Base-by-base conservation (phyloP, 345 rosid species). In the Eucalyptus polybractea region DNA sequence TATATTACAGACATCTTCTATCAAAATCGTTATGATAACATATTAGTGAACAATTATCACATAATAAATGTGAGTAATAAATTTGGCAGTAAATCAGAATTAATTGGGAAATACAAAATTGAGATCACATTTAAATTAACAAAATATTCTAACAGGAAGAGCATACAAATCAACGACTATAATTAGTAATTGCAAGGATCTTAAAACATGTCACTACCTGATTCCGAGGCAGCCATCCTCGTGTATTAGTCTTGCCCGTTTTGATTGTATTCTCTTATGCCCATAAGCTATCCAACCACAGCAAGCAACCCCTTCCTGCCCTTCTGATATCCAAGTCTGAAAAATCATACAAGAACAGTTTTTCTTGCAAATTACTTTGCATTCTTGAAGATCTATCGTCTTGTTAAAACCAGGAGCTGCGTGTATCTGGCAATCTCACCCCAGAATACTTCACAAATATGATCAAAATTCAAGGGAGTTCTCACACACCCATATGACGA, bases 271-370 rank as follows among this genome's bases (percentile, higher is more conserved):
- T 87, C 80, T 62, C 89, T 45, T 8, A 89, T 87, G 50, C 65
- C 88, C n/a, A 33, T 85, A 29, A 86, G 69, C 87, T 89, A 51
- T 42, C 51, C 40, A 50, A 86, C 90, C 90, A 86, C 50, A 86
- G 19, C 81, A 86, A 33, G n/a, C 90, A 86, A 15, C 90, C 88
- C 10, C 90, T 62, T 22, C 81, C 90, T 44, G 56, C 95, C 42
- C 91, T 93, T 31, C 87, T 81, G 45, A 95, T 88, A 76, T 93
- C 87, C 44, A 89, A 87, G 88, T 83, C 90, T 1, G 94, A 88
- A 93, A 94, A 87, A 94, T 96, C 3, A 76, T 92, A 21, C 97
- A 95, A 15, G 94, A 93, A 87, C 95, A 95, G 40, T 95, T 94
- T 33, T 88, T 86, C n/a, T n/a, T 42, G 90, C 96, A 95, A 58